Conservation (phyloP, 768 basidiomycete species). For the Hygrophorus russula region DNA sequence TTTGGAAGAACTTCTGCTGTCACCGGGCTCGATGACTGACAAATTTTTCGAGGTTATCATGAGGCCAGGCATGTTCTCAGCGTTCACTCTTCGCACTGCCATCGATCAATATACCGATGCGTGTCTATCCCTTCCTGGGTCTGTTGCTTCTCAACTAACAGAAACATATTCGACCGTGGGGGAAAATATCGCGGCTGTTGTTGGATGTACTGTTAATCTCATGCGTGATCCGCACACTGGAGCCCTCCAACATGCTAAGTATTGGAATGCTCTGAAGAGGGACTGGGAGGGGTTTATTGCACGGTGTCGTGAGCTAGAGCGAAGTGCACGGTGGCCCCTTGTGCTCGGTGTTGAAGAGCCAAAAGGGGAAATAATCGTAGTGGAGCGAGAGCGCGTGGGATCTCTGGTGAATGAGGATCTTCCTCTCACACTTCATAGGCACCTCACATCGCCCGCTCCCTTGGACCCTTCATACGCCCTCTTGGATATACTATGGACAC, state of each 20-base stretch:
- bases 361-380: slow-evolving; percentile 39
- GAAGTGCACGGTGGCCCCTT: slow-evolving; percentile 73
- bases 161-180: slow-evolving; percentile 53
- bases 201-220: slow-evolving; percentile 76
- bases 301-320: slow-evolving; percentile 83
- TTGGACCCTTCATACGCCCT: slow-evolving; percentile 43
- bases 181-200: slow-evolving; percentile 72
- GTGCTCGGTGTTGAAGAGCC: slow-evolving; percentile 38
- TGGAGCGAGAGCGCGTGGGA: slow-evolving; percentile 73
- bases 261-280: slow-evolving; percentile 75
- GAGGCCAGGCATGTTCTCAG: slow-evolving; percentile 82
- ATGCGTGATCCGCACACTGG: slow-evolving; percentile 70
- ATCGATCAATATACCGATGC: slow-evolving; percentile 73
- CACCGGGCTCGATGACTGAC: slow-evolving; percentile 60
- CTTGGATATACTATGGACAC: slow-evolving; percentile 50
- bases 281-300: slow-evolving; percentile 97
- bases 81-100: slow-evolving; percentile 69
- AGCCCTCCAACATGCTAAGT: slow-evolving; percentile 63
- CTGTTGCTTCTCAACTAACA: slow-evolving; percentile 44
- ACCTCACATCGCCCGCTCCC: slow-evolving; percentile 30
- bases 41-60: slow-evolving; percentile 78
- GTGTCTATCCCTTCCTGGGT: slow-evolving; percentile 54
- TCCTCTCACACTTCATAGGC: slow-evolving; percentile 45
- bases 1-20: slow-evolving; percentile 73
- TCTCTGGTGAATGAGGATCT: slow-evolving; percentile 54